These are phyloP conservation scores for Lycium ferocissimum DNA, from an alignment of 257 asterid species.

Conservation along the genomic window DNA sequence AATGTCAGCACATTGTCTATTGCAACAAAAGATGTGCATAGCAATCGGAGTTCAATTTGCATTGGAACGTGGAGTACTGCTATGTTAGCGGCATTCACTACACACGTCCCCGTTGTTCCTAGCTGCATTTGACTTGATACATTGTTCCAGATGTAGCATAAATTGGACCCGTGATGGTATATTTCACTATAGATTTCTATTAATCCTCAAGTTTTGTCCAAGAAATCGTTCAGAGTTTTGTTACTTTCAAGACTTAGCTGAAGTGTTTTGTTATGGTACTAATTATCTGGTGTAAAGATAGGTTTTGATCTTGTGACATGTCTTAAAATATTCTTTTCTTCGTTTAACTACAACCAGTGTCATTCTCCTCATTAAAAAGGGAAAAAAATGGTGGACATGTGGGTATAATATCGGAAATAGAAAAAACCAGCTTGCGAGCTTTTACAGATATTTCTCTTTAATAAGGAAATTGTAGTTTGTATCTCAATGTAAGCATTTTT, in stretches of 20 bases:
- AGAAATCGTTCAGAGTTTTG: not conserved
- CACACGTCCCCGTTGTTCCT: conserved; percentile 72
- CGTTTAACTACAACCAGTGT: too few relatives aligned
- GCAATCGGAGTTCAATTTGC: conserved; percentile 96
- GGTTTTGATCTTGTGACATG: too few relatives aligned
- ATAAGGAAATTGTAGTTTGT: too few relatives aligned
- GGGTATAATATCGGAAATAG: too few relatives aligned
- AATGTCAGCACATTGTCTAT: conserved; percentile 80
- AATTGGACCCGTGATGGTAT: conserved; percentile 97
- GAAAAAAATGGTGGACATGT: too few relatives aligned
- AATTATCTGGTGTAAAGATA: not conserved
- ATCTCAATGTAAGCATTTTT: too few relatives aligned
- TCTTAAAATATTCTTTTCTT: too few relatives aligned
- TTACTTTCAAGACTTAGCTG: not conserved
- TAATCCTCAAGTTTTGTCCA: not conserved
- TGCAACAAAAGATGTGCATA: conserved; percentile 93
- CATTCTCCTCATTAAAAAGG: too few relatives aligned
- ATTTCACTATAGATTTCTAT: conserved; percentile 26
- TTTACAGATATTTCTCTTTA: too few relatives aligned
- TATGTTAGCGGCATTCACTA: conserved; percentile 84
- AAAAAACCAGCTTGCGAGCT: too few relatives aligned
- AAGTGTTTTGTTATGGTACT: not conserved
- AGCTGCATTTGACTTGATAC: conserved; percentile 94
- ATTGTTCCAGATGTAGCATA: conserved; percentile 91
- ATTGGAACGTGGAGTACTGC: conserved; percentile 94